Evolutionary conservation across 2,329 filamentous ascomycete genomes (phyloP), one percentile per base, ranked within the genome.

Genomic region (Aplosporella prunicola): DNA sequence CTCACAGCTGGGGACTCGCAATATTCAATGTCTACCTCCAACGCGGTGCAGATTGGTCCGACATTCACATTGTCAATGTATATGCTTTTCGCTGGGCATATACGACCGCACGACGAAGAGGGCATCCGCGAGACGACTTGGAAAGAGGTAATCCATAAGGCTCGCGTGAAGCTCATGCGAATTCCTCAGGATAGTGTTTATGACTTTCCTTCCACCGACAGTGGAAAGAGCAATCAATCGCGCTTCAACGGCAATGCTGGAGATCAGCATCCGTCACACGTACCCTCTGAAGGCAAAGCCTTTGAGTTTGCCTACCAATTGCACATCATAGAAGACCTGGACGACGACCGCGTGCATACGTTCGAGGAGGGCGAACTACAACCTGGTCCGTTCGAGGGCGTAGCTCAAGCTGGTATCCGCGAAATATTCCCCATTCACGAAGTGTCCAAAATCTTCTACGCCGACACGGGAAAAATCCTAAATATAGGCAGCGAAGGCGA

Each of bases 81-180:
- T 59, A 95, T 96, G 87, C 72, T 96, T 1, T 98, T 96, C 51
- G 71, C 80, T 2, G 82, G 86, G 2, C 87, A 96, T 57, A 64
- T 66, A 28, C 62, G 74, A 25, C 63, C 68, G 3, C 67, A 72
- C 13, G 66, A 72, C 48, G 61, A 76, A 60, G 60, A 76, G 56
- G 61, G 74, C 49, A 49, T 78, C 47, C 55, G 82, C 62, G 60
- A 78, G 62, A 67, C 86, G 0, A 82, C 88, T 1, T 96, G 91
- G 91, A 91, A 96, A 55, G 89, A 98, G 56, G 87, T 93, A 26
- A 80, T 95, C 43, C 88, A 96, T 64, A 98, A 96, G 58, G 84
- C 87, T 13, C 76, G 79, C 25, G 77, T 95, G 9, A 85, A 87
- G 41, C 67, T 98, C 9, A 72, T 82, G 49, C 73, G 88, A 32